phyloP scores from a whole-genome alignment of 768 basidiomycete species.

The Amanita polypyramis region DNA sequence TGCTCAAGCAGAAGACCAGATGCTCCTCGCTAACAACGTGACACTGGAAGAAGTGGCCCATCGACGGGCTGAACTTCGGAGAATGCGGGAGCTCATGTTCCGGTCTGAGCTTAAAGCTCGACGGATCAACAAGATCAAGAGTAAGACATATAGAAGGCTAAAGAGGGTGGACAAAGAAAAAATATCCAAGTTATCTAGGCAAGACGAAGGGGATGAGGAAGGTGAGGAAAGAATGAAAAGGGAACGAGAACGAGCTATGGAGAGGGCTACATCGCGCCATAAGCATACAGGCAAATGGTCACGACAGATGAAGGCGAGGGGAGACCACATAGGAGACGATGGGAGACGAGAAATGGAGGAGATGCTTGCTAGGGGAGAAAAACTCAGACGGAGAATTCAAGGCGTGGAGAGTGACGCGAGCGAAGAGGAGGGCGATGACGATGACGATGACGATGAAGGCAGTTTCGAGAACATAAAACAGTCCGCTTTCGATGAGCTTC shows the following conservation, averaged over 20 bases:
- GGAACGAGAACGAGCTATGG: conserved; percentile 75
- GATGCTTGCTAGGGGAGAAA: conserved; percentile 79
- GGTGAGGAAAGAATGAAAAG: conserved; percentile 48
- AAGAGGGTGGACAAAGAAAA: conserved; percentile 70
- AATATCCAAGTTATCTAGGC: conserved; percentile 21
- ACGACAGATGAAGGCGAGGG: conserved; percentile 53
- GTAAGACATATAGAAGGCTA: conserved; percentile 82
- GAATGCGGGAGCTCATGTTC: conserved; percentile 90
- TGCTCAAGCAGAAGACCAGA: conserved; percentile 59
- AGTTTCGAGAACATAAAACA: conserved; percentile 48
- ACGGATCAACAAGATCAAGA: conserved; percentile 91
- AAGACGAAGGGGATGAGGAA: conserved; percentile 40
- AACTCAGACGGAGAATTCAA: conserved; percentile 63
- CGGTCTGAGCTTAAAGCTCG: conserved; percentile 87
- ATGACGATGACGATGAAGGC: conserved; percentile 31
- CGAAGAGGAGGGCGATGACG: conserved; percentile 34
- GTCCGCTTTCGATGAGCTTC: conserved; percentile 71
- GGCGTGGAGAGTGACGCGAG: conserved; percentile 52
- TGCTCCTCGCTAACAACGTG: conserved; percentile 70
- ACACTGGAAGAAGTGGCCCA: conserved; percentile 78
- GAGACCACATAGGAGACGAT: conserved; percentile 42
- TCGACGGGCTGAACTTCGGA: conserved; percentile 71
- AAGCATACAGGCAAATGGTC: conserved; percentile 89
- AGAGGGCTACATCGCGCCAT: conserved; percentile 83
- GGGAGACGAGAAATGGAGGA: conserved; percentile 60